Conservation (phyloP, 768 basidiomycete genomes). For the Trametes villosa region DNA sequence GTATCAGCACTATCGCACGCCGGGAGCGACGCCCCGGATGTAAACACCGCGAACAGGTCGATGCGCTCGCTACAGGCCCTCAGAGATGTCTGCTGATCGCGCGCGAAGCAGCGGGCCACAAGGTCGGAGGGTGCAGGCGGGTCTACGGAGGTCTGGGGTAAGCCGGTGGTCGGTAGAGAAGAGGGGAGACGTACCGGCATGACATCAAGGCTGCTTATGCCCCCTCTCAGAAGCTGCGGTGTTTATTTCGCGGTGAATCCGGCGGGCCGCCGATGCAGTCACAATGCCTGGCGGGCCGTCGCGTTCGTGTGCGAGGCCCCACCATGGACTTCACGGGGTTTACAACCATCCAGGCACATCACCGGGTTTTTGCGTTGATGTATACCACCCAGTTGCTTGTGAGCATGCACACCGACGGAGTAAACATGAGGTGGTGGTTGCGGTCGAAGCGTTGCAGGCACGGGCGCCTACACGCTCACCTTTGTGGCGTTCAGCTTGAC, state of each 20-base stretch:
- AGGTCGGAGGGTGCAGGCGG: neutral
- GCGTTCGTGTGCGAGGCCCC: neutral
- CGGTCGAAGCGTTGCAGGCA: no score
- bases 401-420: no score
- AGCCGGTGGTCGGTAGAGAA: conserved; percentile 17
- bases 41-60: no score
- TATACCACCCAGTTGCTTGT: no score
- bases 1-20: conserved; percentile 8
- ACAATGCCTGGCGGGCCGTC: neutral
- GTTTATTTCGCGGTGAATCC: conserved; percentile 7
- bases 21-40: neutral
- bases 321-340: neutral
- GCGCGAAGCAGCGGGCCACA: neutral
- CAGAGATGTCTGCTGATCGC: neutral
- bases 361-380: no score
- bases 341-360: no score
- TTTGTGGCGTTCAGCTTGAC: no score
- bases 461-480: no score
- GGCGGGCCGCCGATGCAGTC: neutral
- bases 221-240: conserved; percentile 8
- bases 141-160: conserved; percentile 3
- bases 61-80: neutral
- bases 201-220: conserved; percentile 15
- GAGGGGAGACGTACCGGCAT: conserved; percentile 13
- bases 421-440: no score